Evolutionary conservation across 768 basidiomycete species (phyloP), one percentile per base, ranked within the genome.

Genomic region (Gloeopeniophorella convolvens): DNA sequence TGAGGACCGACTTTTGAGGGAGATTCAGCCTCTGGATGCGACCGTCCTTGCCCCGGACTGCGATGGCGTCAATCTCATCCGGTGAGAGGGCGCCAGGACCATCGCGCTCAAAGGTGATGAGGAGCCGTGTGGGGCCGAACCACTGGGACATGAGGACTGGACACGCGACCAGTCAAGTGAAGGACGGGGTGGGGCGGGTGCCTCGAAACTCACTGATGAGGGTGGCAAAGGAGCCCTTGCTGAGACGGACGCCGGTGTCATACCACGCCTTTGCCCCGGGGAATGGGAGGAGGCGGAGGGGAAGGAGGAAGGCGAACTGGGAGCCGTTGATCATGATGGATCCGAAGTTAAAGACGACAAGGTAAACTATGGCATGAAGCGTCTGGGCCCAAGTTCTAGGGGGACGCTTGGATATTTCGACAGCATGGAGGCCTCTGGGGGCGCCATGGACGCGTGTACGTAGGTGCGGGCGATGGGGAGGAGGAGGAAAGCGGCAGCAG

Each of bases 141-240:
- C 78, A 82, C 59, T 89, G 82, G 57, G 79, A 82, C 73, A 88
- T 82, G 34, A 90, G 64, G 60, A 93, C 86, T 91, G 51, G 40
- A 41, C 33, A 42, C 28, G 45, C 37, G 13, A 42, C 20, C 45
- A 39, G 32, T 2, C 15, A 15, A 30, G 18, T n/a, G 18, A 42
- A 34, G 27, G 16, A 27, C 11, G 2, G 3, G 24, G n/a, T 28
- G 27, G 30, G 7, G 18, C 6, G 24, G 26, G 36, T 9, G 31
- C 18, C 12, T 31, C 21, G 42, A 37, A 13, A 60, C 81, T 62
- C 59, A 89, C 89, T 77, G 62, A 89, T 66, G 24, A 94, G 72
- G 56, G 73, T 72, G 16, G 81, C 89, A 66, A 90, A 92, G 13
- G 84, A 75, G 23, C 85, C 89, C 68, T 94, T 92, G 49, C 87